Evolutionary conservation across 768 basidiomycete genomes (phyloP), one percentile per base, ranked within the genome.

Genomic region (Rhodotorula paludigena): DNA sequence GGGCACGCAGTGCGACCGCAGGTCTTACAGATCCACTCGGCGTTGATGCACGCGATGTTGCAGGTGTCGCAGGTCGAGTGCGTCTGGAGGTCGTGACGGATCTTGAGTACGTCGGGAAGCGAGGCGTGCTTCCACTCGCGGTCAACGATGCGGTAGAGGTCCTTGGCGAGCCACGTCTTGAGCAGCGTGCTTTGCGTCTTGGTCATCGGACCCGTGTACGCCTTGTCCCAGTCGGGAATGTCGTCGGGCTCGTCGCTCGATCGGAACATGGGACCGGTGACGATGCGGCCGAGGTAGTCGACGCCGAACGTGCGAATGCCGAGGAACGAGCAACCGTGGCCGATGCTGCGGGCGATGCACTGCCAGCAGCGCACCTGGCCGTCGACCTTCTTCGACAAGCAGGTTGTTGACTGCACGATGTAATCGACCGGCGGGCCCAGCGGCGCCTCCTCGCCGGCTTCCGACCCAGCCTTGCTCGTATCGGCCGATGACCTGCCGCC

Each of bases 321-420:
- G 20, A 52, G 32, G 64, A 71, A 66, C 30, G 58, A 60, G 49
- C 69, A 71, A 20, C 59, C 62, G 47, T 63, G 64, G 9, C 65
- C 65, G 49, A 57, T 39, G 28, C 49, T 39, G 20, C 65, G 57
- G 16, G 65, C 65, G 55, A 67, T 54, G 62, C 69, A 71, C 44
- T 66, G 65, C 55, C 56, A 66, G 69, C 69, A 71, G 21, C 59
- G 57, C 7, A 45, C 14, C 47, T 66, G 60, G 28, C 69, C 64
- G 18, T 63, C 61, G 39, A 63, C 39, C 52, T 60, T 59, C 61
- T 71, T 71, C 57, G 69, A 63, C 9, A 71, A 53, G 54, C 69
- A 71, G 5, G 67, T 68, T 45, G 67, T 65, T 48, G 48, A 4
- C 48, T 69, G 68, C 3, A 57, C 23, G 21, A 45, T 9, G 12